phyloP scores from a whole-genome alignment of 306 rosid genomes.

The Ziziphus jujuba region DNA sequence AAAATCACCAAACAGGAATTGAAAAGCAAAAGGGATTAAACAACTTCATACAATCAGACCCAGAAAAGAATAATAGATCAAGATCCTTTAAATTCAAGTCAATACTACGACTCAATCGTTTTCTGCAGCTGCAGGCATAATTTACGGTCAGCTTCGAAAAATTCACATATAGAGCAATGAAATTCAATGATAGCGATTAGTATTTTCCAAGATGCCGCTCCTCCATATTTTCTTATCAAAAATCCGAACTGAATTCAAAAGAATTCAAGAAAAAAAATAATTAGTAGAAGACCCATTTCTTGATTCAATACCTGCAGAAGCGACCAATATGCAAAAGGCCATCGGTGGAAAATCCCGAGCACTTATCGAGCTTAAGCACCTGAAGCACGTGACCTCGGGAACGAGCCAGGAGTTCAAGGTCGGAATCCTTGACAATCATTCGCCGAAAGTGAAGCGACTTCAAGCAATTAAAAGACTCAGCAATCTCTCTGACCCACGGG shows the following conservation, averaged over 20 bases:
- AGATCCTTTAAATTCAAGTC: background rate
- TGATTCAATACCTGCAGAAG: slow-evolving; percentile 59
- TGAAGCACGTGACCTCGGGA: slow-evolving; percentile 66
- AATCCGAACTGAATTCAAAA: background rate
- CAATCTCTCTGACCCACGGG: slow-evolving; percentile 81
- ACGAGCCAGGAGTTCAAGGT: slow-evolving; percentile 67
- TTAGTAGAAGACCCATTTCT: background rate
- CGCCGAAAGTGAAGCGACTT: slow-evolving; percentile 82
- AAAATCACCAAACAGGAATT: background rate
- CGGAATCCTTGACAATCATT: slow-evolving; percentile 85
- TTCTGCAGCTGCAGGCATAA: too few species aligned
- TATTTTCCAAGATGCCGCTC: background rate
- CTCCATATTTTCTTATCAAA: background rate
- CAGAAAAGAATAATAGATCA: background rate
- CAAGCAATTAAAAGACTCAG: slow-evolving; percentile 55
- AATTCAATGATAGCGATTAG: background rate
- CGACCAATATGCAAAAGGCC: slow-evolving; percentile 68
- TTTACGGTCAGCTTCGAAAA: background rate
- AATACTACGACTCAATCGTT: too few species aligned
- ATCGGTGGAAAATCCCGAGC: slow-evolving; percentile 90
- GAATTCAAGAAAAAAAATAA: background rate
- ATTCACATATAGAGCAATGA: background rate
- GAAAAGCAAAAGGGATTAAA: background rate
- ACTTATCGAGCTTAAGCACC: slow-evolving; percentile 79
- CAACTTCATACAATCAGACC: background rate